Evolutionary conservation across 1,284 basidiomycete genomes (phyloP).

Genomic region (Mycosarcoma maydis): DNA sequence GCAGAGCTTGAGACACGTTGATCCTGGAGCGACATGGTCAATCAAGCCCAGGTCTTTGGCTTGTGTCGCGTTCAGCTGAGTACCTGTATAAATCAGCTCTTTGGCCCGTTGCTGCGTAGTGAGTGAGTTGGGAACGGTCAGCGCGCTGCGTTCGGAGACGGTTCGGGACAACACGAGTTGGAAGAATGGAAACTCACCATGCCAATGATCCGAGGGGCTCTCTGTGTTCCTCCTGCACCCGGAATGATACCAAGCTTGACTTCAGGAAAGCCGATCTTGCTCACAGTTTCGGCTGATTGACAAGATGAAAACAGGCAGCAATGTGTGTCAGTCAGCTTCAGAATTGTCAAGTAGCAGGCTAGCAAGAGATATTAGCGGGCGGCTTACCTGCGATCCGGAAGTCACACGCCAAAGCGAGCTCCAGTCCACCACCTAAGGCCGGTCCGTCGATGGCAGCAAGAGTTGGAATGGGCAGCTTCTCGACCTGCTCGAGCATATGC

Average conservation of each 20-base stretch:
- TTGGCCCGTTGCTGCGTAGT: constrained; percentile 26
- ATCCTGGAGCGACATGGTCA: constrained; percentile 12
- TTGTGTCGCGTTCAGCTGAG: constrained; percentile 14
- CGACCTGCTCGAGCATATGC: constrained; percentile 76
- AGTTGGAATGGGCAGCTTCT: constrained; percentile 83
- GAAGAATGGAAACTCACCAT: too few relatives aligned
- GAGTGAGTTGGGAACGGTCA: too few relatives aligned
- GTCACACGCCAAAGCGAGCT: constrained; percentile 86
- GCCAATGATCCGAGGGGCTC: constrained; percentile 27
- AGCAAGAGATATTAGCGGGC: too few relatives aligned
- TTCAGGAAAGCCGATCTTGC: constrained; percentile 31
- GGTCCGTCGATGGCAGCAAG: constrained; percentile 93
- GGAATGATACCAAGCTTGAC: constrained; percentile 76
- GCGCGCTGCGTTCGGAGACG: too few relatives aligned
- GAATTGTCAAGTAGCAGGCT: not conserved
- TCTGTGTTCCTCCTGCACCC: constrained; percentile 69
- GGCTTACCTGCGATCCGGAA: constrained; percentile 78
- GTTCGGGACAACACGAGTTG: too few relatives aligned
- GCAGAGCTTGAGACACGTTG: constrained; percentile 12
- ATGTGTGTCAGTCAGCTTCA: not conserved
- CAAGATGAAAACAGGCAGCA: not conserved
- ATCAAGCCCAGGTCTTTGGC: constrained; percentile 17
- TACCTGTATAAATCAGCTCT: constrained; percentile 27
- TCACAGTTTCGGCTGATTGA: constrained; percentile 15
- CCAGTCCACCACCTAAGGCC: constrained; percentile 88